Evolutionary conservation across 2,329 filamentous ascomycete genomes (phyloP), one percentile per base, ranked within the genome.

Genomic region (Epichloe gansuensis): DNA sequence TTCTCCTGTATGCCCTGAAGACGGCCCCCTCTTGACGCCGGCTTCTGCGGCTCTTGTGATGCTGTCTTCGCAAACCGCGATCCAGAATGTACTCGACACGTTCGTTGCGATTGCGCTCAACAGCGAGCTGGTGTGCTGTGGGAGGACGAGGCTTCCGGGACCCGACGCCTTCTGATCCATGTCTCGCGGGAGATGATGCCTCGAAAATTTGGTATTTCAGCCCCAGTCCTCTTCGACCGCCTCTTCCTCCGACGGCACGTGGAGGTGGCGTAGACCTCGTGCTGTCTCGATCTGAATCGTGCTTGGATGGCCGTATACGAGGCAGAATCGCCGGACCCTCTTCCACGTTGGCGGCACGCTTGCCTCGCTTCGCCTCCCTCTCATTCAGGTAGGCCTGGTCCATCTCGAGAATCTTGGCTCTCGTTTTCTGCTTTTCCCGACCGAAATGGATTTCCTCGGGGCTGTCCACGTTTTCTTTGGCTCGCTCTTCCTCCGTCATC

Each of bases 51-150:
- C 81, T 77, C 51, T 73, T 73, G 61, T 82, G 78, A 61, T 89
- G 84, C 49, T 80, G 74, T 56, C 74, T 76, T 47, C 84, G 80
- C 36, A 91, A 71, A 34, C 84, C 83, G n/a, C 83, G 80, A 58
- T 88, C 84, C 15, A 93, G 77, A 49, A 89, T 87, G 60, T 89
- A 84, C 61, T 89, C 84, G n/a, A 91, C 87, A 5, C 87, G 81
- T 61, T 87, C 81, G 55, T 81, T 85, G 17, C 87, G 76, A 65
- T 90, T 89, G 51, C 83, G 78, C 65, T 89, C 86, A 1, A 93
- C 85, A 0, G 87, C 87, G 40, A 89, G 72, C 66, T 93, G 87
- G 66, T 93, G 87, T 38, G 86, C 85, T 0, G 87, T 93, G 0
- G 88, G 79, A 3, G 87, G 87, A 1, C 87, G 78, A 8, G 84